Base-by-base conservation (phyloP, 2,329 filamentous ascomycete genomes). In the Ophiostoma tasmaniense region DNA sequence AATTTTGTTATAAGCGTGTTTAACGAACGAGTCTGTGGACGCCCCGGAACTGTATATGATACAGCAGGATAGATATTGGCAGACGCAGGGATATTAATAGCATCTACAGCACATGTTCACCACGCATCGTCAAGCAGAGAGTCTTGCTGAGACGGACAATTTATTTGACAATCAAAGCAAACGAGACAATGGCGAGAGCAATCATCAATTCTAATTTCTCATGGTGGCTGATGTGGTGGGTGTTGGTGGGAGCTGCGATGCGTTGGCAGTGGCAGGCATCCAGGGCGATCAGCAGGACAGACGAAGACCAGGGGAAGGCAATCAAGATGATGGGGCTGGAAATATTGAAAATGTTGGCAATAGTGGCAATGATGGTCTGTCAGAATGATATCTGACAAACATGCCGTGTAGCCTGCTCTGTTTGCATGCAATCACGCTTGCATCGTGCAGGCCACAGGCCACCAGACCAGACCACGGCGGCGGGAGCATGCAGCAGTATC, bases 401-500 rank as follows among this genome's bases (percentile, higher is more conserved):
- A 17, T 35, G 61, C 61, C 28, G 61, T 35, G 55, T 25, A 25
- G 50, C 50, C 55, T 61, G 55, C 55, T 30, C 25, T 30, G 61
- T 64, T 64, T 64, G 61, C 61, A 64, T 37, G 61, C 61, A 45
- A 45, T 45, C 42, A 45, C 42, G 42, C 17, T 45, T 45, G 42
- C 42, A 45, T n/a, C 42, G 42, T 45, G 42, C 42, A 45, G 17
- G 42, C 14, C 55, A 33, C 37, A 62, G 28, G 52, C 5, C 55
- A 61, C 55, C 14, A 30, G 17, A 33, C 25, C 30, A 33, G 59
- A n/a, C 33, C 61, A 64, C 61, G 10, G 61, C 61, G 20, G 33
- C 61, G 61, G 61, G 30, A 64, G n/a, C 10, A 39, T 37, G 61
- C 61, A 64, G 61, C 10, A n/a, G 50, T 8, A 22, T 25, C 10